Evolutionary conservation across 2,329 filamentous ascomycete genomes (phyloP).

Genomic region (Dichotomopilus funicola): DNA sequence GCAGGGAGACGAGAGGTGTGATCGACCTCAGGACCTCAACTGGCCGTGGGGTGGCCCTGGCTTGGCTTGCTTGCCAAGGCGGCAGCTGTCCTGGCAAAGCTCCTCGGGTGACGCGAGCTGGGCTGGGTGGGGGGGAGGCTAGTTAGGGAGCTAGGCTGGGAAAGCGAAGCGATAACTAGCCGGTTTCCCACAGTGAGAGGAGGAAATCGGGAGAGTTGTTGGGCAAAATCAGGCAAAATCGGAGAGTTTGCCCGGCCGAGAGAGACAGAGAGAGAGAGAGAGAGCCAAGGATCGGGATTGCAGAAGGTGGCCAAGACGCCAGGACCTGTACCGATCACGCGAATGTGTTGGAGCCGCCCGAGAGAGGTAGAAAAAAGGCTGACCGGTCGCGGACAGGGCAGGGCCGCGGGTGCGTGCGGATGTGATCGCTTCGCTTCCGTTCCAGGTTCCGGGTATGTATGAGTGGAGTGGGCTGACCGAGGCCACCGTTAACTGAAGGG

Average conservation of each 20-base stretch:
- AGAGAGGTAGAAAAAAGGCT: not conserved
- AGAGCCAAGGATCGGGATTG: too few relatives aligned
- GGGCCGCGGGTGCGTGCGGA: not conserved
- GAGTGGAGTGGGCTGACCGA: not conserved
- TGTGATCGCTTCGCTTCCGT: not conserved
- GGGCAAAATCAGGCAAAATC: too few relatives aligned
- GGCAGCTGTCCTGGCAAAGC: conserved; percentile 5
- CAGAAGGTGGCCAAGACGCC: too few relatives aligned
- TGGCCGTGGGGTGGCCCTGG: conserved; percentile 9
- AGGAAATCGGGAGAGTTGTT: too few relatives aligned
- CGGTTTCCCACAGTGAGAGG: too few relatives aligned
- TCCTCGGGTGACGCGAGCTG: conserved; percentile 1
- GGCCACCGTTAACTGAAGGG: not conserved
- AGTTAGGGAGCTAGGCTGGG: not conserved
- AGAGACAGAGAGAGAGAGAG: too few relatives aligned
- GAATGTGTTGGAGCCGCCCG: not conserved
- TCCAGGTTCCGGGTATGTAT: not conserved
- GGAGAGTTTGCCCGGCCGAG: too few relatives aligned
- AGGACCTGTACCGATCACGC: too few relatives aligned
- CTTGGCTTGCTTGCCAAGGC: conserved; percentile 14
- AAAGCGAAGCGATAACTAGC: too few relatives aligned
- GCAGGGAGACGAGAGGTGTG: not conserved
- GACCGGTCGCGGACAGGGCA: not conserved
- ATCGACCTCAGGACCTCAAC: not conserved
- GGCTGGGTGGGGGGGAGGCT: not conserved